A percentile compares a stretch with the other conserved stretches of the same genome.
Conservation (phyloP, 2,329 filamentous ascomycete species). For the Ilyonectria sp. region DNA sequence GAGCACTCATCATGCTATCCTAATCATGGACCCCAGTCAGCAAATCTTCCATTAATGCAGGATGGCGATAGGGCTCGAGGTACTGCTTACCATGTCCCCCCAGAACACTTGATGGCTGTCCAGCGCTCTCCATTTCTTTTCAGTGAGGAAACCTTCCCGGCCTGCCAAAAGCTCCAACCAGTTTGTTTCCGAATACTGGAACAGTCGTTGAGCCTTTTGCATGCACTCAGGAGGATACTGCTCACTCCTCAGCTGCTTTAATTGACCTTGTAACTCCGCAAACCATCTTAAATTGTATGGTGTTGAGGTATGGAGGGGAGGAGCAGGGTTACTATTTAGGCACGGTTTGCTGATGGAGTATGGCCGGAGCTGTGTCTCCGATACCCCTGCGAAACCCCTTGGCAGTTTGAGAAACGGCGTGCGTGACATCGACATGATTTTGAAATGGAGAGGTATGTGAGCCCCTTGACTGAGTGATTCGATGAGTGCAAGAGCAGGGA, state of each 20-base stretch:
- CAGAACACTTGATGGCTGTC: slow-evolving; percentile 34
- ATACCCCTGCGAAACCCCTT: too few species aligned
- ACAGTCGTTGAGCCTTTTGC: slow-evolving; percentile 10
- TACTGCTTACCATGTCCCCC: slow-evolving; percentile 36
- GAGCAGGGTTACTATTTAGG: not conserved
- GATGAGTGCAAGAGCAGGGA: too few species aligned
- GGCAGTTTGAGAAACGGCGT: too few species aligned
- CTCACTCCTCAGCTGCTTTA: not conserved
- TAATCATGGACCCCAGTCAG: slow-evolving; percentile 1
- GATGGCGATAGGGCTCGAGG: too few species aligned
- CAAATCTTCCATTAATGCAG: not conserved
- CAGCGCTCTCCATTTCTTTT: slow-evolving; percentile 32
- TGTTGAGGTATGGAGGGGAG: not conserved
- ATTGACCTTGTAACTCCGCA: slow-evolving; percentile 26
- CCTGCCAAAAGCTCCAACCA: slow-evolving; percentile 35
- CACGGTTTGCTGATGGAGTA: not conserved
- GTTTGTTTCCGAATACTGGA: not conserved
- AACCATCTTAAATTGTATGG: slow-evolving; percentile 33
- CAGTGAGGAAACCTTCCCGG: slow-evolving; percentile 27
- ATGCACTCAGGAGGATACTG: slow-evolving; percentile 10
- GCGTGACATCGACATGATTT: too few species aligned
- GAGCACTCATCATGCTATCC: slow-evolving; percentile 34
- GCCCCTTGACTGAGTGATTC: too few species aligned
- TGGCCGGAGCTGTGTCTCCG: not conserved
- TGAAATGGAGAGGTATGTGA: too few species aligned